These are phyloP conservation scores for Bjerkandera adusta DNA, from an alignment of 1,284 basidiomycete genomes.

Conservation along the genomic window DNA sequence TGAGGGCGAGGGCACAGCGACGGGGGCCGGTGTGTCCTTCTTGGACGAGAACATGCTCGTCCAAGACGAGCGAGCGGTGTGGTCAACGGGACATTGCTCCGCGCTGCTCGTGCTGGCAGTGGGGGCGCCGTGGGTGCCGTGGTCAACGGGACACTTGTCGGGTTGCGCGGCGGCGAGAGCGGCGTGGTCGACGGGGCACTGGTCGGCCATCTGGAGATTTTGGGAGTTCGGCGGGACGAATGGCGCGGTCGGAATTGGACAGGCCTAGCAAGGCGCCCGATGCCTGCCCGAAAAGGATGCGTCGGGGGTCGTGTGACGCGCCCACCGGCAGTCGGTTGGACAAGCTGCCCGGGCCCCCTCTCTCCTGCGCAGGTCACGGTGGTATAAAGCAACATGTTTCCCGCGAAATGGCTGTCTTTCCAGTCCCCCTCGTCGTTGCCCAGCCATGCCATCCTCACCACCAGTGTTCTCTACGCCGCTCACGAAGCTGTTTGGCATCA, in stretches of 20 bases:
- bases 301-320: conserved; percentile 7
- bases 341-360: background rate
- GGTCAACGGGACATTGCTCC: conserved; percentile 47
- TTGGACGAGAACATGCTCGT: conserved; percentile 38
- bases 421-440: background rate
- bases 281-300: conserved; percentile 12
- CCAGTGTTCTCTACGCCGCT: conserved; percentile 54
- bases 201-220: conserved; percentile 37
- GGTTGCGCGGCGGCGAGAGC: conserved; percentile 18
- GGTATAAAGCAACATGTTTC: conserved; percentile 1
- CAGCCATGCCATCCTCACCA: conserved; percentile 21
- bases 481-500: conserved; percentile 69
- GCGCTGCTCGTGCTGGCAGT: too few relatives aligned
- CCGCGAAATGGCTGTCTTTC: background rate
- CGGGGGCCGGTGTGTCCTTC: conserved; percentile 25
- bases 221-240: background rate
- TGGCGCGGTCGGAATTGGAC: conserved; percentile 9
- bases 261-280: conserved; percentile 12
- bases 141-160: conserved; percentile 57
- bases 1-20: conserved; percentile 16
- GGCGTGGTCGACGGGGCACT: conserved; percentile 61
- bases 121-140: conserved; percentile 29
- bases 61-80: conserved; percentile 51
- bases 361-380: background rate
- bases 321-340: background rate